These are phyloP conservation scores for Aspergillus sp. DNA, from an alignment of 2,329 filamentous ascomycete genomes.

Conservation along the genomic window DNA sequence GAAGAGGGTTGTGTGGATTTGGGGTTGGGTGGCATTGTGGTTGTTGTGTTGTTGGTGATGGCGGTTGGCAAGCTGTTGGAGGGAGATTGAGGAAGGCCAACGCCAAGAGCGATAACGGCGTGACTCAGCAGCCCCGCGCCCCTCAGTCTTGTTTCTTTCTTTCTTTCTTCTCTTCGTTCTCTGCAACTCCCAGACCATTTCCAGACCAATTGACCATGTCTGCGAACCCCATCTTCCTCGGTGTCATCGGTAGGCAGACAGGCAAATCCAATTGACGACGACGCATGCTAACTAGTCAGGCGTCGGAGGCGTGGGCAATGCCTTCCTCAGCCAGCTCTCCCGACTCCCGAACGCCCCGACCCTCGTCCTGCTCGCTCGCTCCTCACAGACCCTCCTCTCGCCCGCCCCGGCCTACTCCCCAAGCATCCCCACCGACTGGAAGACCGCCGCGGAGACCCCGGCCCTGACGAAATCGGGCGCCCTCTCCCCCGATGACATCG, in stretches of 20 bases:
- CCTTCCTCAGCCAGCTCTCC: slow-evolving; percentile 76
- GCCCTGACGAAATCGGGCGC: slow-evolving; percentile 42
- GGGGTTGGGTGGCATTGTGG: too few species aligned
- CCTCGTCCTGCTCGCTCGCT: slow-evolving; percentile 78
- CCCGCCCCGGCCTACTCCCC: slow-evolving; percentile 59
- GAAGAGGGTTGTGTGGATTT: too few species aligned
- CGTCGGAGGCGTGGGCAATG: slow-evolving; percentile 84
- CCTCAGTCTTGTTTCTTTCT: too few species aligned
- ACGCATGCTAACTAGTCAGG: slow-evolving; percentile 50
- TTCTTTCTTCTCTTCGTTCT: too few species aligned
- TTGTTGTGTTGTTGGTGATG: too few species aligned
- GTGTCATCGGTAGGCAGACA: slow-evolving; percentile 33
- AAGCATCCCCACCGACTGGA: slow-evolving; percentile 49
- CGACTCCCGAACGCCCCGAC: slow-evolving; percentile 59
- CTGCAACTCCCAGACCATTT: too few species aligned
- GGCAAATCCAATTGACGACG: too few species aligned
- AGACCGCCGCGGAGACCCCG: slow-evolving; percentile 51
- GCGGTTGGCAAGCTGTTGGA: too few species aligned
- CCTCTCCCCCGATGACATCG: slow-evolving; percentile 59
- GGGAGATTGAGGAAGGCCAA: too few species aligned
- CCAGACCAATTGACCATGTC: slow-evolving; percentile 16
- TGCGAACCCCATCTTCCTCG: slow-evolving; percentile 31
- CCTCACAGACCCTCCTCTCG: slow-evolving; percentile 70
- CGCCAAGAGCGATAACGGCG: too few species aligned
- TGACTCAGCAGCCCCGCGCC: too few species aligned